A percentile compares a stretch with the other conserved stretches of the same genome.
Conservation (phyloP, 23 red algal genomes). For the Chondrus crispus region DNA sequence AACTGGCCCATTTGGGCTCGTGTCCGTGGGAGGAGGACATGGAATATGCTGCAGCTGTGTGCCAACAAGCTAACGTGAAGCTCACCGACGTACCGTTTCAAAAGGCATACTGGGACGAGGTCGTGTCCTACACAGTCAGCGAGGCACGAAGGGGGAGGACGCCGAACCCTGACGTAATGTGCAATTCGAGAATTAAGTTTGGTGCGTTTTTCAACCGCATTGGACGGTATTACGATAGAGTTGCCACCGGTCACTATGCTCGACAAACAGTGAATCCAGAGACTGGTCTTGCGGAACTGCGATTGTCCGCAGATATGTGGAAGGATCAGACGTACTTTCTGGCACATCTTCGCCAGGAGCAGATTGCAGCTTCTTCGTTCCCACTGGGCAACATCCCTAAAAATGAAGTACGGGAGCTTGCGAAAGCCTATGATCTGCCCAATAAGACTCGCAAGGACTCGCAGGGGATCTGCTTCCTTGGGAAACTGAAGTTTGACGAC, state of each 20-base stretch:
- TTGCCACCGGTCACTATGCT: conserved; percentile 85
- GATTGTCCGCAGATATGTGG: conserved; percentile 49
- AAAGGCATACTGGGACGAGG: conserved; percentile 84
- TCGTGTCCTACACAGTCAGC: conserved; percentile 81
- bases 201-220: conserved; percentile 83
- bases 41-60: conserved; percentile 71
- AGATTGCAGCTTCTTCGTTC: conserved; percentile 72
- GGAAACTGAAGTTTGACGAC: conserved; percentile 93
- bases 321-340: conserved; percentile 99
- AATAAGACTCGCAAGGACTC: conserved; percentile 80
- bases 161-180: conserved; percentile 98
- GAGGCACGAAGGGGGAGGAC: conserved; percentile 89
- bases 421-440: conserved; percentile 71
- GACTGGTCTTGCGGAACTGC: conserved; percentile 30
- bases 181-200: conserved; percentile 96
- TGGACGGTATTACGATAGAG: conserved; percentile 40
- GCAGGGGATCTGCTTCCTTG: conserved; percentile 98
- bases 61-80: conserved; percentile 55
- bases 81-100: conserved; percentile 74
- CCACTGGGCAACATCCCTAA: conserved; percentile 79
- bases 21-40: conserved; percentile 99
- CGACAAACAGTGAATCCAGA: conserved; percentile 2
- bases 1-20: conserved; percentile 74
- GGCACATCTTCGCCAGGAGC: conserved; percentile 69
- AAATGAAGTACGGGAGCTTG: conserved; percentile 57